phyloP scores from a whole-genome alignment of 352 stramenopile species.

The Globisporangium splendens region DNA sequence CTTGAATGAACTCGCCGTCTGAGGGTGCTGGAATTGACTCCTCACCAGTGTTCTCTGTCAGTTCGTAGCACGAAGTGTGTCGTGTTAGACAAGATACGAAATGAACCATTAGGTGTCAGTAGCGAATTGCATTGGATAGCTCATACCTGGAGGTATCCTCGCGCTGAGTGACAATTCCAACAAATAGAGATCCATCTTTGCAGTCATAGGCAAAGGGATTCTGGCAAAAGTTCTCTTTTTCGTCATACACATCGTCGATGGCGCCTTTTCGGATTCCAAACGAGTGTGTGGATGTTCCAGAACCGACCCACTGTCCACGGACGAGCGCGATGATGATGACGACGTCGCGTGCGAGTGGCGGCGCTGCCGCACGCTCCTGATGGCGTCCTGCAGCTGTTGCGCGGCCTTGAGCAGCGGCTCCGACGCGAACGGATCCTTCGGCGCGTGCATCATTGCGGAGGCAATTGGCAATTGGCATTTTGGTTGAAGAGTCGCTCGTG shows the following conservation, averaged over 20 bases:
- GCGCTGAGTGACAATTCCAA: slow-evolving; percentile 13
- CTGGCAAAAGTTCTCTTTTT: background rate
- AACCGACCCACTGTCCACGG: no score
- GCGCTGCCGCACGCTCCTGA: slow-evolving; percentile 30
- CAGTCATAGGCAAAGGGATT: background rate
- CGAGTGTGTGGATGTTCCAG: background rate
- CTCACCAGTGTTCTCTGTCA: no score
- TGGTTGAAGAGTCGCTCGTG: no score
- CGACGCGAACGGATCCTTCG: slow-evolving; percentile 16
- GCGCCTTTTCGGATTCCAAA: background rate
- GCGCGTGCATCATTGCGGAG: no score
- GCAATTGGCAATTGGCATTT: no score
- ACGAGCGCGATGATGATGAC: background rate
- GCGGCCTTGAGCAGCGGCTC: slow-evolving; percentile 39
- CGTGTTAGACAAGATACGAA: background rate
- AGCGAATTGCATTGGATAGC: background rate
- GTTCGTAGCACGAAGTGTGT: background rate
- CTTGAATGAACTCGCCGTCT: slow-evolving; percentile 14
- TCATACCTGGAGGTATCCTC: slow-evolving; percentile 8
- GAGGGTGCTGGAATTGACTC: background rate
- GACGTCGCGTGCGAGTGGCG: slow-evolving; percentile 3
- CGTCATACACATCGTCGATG: slow-evolving; percentile 1
- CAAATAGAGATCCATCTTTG: slow-evolving; percentile 3
- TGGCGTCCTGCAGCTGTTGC: slow-evolving; percentile 51
- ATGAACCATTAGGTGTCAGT: background rate